phyloP scores from a whole-genome alignment of 2,329 filamentous ascomycete genomes.

The Ascochyta pisi region DNA sequence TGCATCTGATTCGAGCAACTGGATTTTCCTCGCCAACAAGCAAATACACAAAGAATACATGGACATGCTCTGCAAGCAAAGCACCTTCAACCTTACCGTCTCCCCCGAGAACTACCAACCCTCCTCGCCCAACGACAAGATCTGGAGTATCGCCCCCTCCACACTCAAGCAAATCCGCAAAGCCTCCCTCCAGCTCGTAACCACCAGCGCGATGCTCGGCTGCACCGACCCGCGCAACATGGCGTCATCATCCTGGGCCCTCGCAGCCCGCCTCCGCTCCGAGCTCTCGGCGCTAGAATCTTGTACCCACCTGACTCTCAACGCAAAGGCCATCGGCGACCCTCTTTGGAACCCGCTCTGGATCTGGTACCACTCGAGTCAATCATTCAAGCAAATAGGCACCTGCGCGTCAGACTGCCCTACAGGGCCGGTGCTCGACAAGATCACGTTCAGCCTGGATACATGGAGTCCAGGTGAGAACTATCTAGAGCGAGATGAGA shows the following conservation, averaged over 20 bases:
- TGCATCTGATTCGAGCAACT: slow-evolving; percentile 1
- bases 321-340: slow-evolving; percentile 47
- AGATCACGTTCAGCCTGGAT: slow-evolving; percentile 46
- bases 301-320: slow-evolving; percentile 32
- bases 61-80: slow-evolving; percentile 41
- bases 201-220: slow-evolving; percentile 47
- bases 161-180: slow-evolving; percentile 33
- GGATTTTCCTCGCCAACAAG: slow-evolving; percentile 18
- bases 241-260: slow-evolving; percentile 38
- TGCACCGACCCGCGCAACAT: slow-evolving; percentile 46
- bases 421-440: slow-evolving; percentile 31
- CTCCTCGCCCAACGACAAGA: slow-evolving; percentile 9
- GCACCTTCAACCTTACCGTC: slow-evolving; percentile 42
- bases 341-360: slow-evolving; percentile 51
- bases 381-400: slow-evolving; percentile 44
- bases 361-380: slow-evolving; percentile 48
- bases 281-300: slow-evolving; percentile 30
- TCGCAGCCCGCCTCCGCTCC: slow-evolving; percentile 37
- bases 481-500: slow-evolving; percentile 32
- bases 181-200: slow-evolving; percentile 41
- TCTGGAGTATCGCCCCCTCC: slow-evolving; percentile 40
- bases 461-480: slow-evolving; percentile 48
- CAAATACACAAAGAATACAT: slow-evolving; percentile 46
- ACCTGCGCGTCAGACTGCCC: slow-evolving; percentile 14
- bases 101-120: slow-evolving; percentile 39